phyloP scores from a whole-genome alignment of 208 protist species.

The Trypanosoma vivax region DNA sequence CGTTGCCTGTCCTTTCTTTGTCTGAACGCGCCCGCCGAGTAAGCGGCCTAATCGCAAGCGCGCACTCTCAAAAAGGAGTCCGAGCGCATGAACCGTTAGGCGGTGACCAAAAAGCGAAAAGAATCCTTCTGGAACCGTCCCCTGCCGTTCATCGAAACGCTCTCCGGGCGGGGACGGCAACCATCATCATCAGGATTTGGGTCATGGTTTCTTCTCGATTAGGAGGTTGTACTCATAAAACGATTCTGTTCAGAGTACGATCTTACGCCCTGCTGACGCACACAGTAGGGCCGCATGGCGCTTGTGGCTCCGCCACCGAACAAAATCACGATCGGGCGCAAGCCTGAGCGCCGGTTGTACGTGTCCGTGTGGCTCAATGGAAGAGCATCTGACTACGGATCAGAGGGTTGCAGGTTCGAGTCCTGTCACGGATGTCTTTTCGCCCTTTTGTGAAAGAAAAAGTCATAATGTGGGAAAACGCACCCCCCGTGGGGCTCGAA shows the following conservation, averaged over 20 bases:
- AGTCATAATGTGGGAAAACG: slow-evolving; percentile 18
- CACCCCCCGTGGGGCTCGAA: slow-evolving; percentile 90
- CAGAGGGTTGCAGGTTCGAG: slow-evolving; percentile 36
- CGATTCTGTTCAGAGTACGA: slow-evolving; percentile 82
- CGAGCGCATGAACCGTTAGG: no score
- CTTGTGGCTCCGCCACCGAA: no score
- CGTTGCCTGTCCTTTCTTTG: no score
- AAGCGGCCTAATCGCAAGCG: no score
- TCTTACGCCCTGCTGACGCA: slow-evolving; percentile 24
- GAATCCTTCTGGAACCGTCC: slow-evolving; percentile 63
- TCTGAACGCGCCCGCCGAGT: no score
- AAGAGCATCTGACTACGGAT: slow-evolving; percentile 45
- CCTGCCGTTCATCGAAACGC: slow-evolving; percentile 65
- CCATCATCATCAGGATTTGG: slow-evolving; percentile 75
- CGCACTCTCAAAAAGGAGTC: no score
- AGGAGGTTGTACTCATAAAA: slow-evolving; percentile 84
- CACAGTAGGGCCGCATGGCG: slow-evolving; percentile 53
- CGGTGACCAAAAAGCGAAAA: no score
- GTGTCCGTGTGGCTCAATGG: slow-evolving; percentile 38
- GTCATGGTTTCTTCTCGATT: slow-evolving; percentile 68
- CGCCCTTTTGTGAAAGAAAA: not conserved
- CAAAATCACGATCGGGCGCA: not conserved
- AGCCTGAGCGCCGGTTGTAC: not conserved
- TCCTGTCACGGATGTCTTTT: slow-evolving; percentile 23
- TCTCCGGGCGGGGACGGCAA: slow-evolving; percentile 66